These are phyloP conservation scores for Myxozyma kluyveri DNA, from an alignment of 805 yeast genomes.

Conservation along the genomic window DNA sequence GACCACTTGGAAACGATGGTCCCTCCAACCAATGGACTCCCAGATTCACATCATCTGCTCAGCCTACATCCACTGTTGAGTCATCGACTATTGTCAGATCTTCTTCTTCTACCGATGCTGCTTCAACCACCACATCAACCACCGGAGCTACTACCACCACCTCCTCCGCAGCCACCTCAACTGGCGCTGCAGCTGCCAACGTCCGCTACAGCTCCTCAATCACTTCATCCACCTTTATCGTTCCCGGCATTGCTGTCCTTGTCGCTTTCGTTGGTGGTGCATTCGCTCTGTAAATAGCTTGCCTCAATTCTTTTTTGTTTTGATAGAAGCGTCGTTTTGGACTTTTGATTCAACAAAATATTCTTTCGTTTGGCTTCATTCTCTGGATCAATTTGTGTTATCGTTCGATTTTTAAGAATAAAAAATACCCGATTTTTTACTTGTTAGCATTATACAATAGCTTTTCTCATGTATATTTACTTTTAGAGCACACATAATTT, in stretches of 20 bases:
- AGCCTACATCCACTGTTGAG: slow-evolving; percentile 1
- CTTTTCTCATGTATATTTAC: too few species aligned
- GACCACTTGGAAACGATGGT: slow-evolving; percentile 39
- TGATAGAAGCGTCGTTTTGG: too few species aligned
- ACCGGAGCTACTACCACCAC: slow-evolving; percentile 17
- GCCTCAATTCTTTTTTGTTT: too few species aligned
- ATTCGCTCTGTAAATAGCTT: background rate
- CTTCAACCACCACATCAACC: slow-evolving; percentile 5
- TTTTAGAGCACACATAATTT: too few species aligned
- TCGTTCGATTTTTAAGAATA: too few species aligned
- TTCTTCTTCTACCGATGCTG: slow-evolving; percentile 9
- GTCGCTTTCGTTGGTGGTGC: background rate
- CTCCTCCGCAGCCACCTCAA: slow-evolving; percentile 33
- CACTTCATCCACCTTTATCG: background rate
- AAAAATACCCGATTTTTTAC: too few species aligned
- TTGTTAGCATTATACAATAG: too few species aligned
- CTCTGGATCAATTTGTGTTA: too few species aligned
- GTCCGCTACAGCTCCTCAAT: slow-evolving; percentile 8
- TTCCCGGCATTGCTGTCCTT: background rate
- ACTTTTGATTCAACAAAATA: too few species aligned
- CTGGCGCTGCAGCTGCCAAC: slow-evolving; percentile 34
- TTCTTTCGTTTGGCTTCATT: too few species aligned
- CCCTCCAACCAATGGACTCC: slow-evolving; percentile 31
- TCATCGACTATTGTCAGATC: slow-evolving; percentile 1
- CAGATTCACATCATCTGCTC: slow-evolving; percentile 2